Percentiles rank a stretch among this genome's conserved stretches.
phyloP scores from a whole-genome alignment of 2,329 filamentous ascomycete genomes.

The Aureobasidium leucospermi region DNA sequence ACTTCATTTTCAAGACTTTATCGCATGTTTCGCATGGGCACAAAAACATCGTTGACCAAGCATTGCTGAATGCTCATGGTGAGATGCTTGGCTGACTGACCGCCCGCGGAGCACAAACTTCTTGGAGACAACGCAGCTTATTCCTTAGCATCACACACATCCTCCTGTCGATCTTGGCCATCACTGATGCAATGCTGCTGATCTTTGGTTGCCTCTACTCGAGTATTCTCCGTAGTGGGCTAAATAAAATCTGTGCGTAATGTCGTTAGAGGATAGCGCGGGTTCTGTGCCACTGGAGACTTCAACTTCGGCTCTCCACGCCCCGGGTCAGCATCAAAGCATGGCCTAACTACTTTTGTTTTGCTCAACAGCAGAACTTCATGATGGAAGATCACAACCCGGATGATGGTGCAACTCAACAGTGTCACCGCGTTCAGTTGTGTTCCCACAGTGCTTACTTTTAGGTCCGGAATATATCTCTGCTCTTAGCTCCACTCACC shows the following conservation, averaged over 20 bases:
- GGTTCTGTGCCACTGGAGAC: neutral
- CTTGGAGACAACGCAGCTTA: neutral
- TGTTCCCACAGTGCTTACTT: slow-evolving; percentile 5
- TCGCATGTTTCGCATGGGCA: neutral
- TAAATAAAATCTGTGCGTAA: neutral
- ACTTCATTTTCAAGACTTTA: neutral
- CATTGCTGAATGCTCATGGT: neutral
- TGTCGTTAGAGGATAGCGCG: neutral
- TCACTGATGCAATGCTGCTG: neutral
- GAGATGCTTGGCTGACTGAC: neutral
- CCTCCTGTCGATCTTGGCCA: neutral
- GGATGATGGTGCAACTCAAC: neutral
- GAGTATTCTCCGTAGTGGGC: neutral
- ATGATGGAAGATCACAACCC: neutral
- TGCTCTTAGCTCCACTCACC: neutral
- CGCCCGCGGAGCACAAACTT: neutral
- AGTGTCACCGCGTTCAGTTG: neutral
- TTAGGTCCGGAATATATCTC: neutral
- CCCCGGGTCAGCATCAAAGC: slow-evolving; percentile 1
- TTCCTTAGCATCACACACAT: neutral
- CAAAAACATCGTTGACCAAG: neutral
- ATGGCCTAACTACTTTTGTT: neutral
- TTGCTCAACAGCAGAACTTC: neutral
- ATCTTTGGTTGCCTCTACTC: neutral
- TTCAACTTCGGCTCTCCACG: slow-evolving; percentile 8